A percentile compares a stretch with the other conserved stretches of the same genome.
phyloP scores from a whole-genome alignment of 2,329 filamentous ascomycete species.

The Penicillium sp. region DNA sequence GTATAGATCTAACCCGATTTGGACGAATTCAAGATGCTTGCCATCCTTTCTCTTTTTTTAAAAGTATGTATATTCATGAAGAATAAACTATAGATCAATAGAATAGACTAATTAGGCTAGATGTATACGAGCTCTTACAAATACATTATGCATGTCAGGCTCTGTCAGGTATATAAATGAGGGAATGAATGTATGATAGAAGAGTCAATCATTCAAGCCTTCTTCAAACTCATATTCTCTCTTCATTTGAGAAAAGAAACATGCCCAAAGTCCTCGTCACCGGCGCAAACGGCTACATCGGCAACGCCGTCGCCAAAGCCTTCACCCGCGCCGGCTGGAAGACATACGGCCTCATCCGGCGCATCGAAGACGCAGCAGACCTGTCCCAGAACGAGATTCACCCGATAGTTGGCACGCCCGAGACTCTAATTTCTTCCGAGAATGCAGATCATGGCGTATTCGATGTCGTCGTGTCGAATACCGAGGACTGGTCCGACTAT shows the following conservation, averaged over 20 bases:
- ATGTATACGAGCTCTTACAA: not conserved
- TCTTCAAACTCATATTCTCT: not conserved
- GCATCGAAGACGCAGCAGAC: constrained; percentile 15
- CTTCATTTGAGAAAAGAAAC: not conserved
- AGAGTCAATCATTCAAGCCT: not conserved
- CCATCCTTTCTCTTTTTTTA: not conserved
- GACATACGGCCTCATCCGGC: constrained; percentile 13
- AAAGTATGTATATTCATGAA: not conserved
- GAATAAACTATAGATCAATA: too few relatives aligned
- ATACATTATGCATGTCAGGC: not conserved
- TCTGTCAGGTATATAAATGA: not conserved
- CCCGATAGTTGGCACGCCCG: constrained; percentile 7
- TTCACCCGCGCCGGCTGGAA: constrained; percentile 12
- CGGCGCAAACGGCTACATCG: constrained; percentile 12
- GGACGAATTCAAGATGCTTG: not conserved
- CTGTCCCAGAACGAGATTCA: constrained; percentile 9
- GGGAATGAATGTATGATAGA: too few relatives aligned
- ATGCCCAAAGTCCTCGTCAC: constrained; percentile 11
- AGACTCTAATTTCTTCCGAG: not conserved
- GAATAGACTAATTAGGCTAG: not conserved
- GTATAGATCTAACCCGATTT: not conserved
- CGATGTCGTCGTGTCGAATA: constrained; percentile 12
- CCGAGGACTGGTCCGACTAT: constrained; percentile 14
- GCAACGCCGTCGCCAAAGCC: constrained; percentile 13
- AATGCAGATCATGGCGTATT: not conserved